Base-by-base conservation (phyloP, 768 basidiomycete species). In the Pleurotus salmoneostramineus region DNA sequence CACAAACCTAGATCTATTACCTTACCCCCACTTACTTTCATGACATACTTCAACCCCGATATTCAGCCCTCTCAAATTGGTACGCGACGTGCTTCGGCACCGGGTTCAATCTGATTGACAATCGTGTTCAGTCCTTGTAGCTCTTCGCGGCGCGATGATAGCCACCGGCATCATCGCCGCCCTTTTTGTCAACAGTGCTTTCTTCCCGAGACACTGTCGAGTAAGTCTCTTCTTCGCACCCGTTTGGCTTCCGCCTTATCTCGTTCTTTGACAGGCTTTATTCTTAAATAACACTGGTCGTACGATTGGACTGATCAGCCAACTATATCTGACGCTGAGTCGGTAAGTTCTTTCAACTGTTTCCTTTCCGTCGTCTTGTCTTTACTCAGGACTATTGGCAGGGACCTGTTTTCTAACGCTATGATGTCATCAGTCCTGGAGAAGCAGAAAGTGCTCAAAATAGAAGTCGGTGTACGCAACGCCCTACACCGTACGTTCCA, bases 151-250 rank as follows among this genome's bases (percentile, higher is more conserved):
- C 12, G 60, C 65, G 2, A 74, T 77, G 69, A 82, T 82, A 32
- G 68, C 69, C 50, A 67, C 71, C 15, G 80, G 80, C 8, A 79
- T 82, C 54, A 60, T 80, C 27, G 72, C 71, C 11, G 81, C 79
- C 3, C 62, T 82, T 6, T 42, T 71, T 31, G 68, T 76, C 68
- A 81, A 79, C 60, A 74, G 71, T 33, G 46, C 80, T 4, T 56
- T 81, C 5, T 81, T 77, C 59, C 80, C 79, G 45, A 71, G 75
- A 44, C 77, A 81, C 60, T 75, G 76, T 63, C 69, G 78, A 51
- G 78, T 79, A 63, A 33, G 70, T 58, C 7, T 31, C 32, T 0
- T 12, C 36, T 15, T 34, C 37, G 14, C 45, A 46, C 47, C 49
- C 36, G 37, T 4, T 35, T 42, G 51, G 27, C 36, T 4, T 58